A percentile compares a stretch with the other conserved stretches of the same genome.
phyloP scores from a whole-genome alignment of 495 filamentous ascomycete genomes.

The Neurospora sp. region DNA sequence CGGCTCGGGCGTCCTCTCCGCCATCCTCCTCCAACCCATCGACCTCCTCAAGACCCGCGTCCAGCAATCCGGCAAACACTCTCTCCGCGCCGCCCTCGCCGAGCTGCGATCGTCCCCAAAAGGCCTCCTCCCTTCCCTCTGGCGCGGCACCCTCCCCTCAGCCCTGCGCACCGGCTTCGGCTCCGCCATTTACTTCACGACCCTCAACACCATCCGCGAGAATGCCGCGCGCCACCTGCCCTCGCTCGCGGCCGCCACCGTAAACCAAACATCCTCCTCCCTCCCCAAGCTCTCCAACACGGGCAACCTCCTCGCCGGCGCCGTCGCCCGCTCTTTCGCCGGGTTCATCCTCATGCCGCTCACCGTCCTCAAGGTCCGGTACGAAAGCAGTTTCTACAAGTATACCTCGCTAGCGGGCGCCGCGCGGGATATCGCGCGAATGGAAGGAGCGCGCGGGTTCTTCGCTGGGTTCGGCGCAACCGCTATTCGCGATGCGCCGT shows the following conservation, averaged over 20 bases:
- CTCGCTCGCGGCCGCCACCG: constrained; percentile 19
- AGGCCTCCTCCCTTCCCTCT: constrained; percentile 57
- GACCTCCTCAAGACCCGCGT: constrained; percentile 95
- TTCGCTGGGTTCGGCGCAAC: constrained; percentile 93
- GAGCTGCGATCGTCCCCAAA: constrained; percentile 50
- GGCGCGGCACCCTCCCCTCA: constrained; percentile 88
- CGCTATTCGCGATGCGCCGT: constrained; percentile 85
- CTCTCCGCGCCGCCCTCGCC: constrained; percentile 60
- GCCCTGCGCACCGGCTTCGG: constrained; percentile 88
- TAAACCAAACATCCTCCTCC: constrained; percentile 50
- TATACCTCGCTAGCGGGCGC: constrained; percentile 73
- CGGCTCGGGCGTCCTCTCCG: constrained; percentile 73
- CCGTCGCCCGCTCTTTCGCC: constrained; percentile 69
- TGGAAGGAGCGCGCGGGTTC: constrained; percentile 73
- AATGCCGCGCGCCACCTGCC: constrained; percentile 44
- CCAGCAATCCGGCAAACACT: constrained; percentile 58
- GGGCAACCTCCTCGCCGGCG: constrained; percentile 78
- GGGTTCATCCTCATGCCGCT: constrained; percentile 93
- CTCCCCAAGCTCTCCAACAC: constrained; percentile 77
- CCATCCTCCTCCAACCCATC: constrained; percentile 86
- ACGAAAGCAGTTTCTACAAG: constrained; percentile 73
- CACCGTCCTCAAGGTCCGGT: constrained; percentile 94
- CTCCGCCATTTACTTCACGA: constrained; percentile 88
- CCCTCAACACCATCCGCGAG: constrained; percentile 71
- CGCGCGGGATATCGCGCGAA: constrained; percentile 58